A percentile compares a stretch with the other conserved stretches of the same genome.
Evolutionary conservation across 805 yeast genomes (phyloP).

Genomic region (Metschnikowia hibisci): DNA sequence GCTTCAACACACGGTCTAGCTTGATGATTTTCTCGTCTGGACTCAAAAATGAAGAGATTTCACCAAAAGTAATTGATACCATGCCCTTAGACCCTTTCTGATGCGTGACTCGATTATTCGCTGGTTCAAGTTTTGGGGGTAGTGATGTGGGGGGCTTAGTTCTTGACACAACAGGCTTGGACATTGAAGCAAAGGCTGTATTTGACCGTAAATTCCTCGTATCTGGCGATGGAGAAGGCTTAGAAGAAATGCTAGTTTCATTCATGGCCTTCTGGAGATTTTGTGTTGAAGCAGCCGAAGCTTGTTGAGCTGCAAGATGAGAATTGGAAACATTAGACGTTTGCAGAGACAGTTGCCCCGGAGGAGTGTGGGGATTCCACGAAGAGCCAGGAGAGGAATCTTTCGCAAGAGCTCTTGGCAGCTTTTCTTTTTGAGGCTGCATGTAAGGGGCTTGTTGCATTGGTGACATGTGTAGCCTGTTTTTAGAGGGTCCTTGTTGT

Average conservation of each 20-base stretch:
- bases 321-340: slow-evolving; percentile 6
- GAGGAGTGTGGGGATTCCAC: slow-evolving; percentile 5
- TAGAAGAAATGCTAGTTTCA: slow-evolving; percentile 7
- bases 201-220: slow-evolving; percentile 16
- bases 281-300: slow-evolving; percentile 5
- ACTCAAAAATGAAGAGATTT: slow-evolving; percentile 29
- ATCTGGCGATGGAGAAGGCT: slow-evolving; percentile 8
- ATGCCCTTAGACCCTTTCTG: background rate
- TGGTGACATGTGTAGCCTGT: background rate
- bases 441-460: background rate
- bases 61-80: slow-evolving; percentile 27
- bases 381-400: background rate
- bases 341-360: slow-evolving; percentile 1
- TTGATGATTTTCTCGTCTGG: slow-evolving; percentile 39
- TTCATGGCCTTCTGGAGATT: slow-evolving; percentile 12
- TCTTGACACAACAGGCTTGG: slow-evolving; percentile 1
- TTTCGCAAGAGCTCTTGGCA: background rate
- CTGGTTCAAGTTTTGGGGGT: background rate
- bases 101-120: background rate
- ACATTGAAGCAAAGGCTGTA: slow-evolving; percentile 21
- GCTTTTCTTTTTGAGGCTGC: background rate
- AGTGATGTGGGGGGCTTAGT: background rate
- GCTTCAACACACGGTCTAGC: slow-evolving; percentile 36
- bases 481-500: background rate
- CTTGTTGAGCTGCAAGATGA: slow-evolving; percentile 14